Base-by-base conservation (phyloP, 345 rosid genomes). In the Lepidium sativum region DNA sequence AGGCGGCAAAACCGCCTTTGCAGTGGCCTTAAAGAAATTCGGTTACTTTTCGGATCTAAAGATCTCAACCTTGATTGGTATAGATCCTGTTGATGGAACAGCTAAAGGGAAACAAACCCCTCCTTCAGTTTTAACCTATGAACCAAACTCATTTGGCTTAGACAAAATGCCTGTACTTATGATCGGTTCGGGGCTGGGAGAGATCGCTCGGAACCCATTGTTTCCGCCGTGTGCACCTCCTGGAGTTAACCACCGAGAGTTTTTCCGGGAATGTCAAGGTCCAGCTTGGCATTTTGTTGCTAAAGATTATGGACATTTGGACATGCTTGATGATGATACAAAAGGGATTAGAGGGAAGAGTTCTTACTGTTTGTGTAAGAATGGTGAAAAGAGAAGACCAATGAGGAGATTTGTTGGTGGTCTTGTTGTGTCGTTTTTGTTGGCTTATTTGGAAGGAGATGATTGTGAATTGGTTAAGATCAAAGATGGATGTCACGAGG, bases 71-170 rank as follows among this genome's bases (percentile, higher is more conserved):
- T 45, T 91, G 21, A 82, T 91, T 8, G 98, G 98, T 32, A 72
- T 91, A 59, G 98, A 92, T 76, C 96, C 96, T 0, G 90, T 86
- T 9, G 92, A 83, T 65, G 98, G 96, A 73, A 80, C 70, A 82
- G 82, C 64, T 63, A 81, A 71, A 70, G 89, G 90, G 49, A 69
- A 72, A 45, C 91, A 88, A 75, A 88, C 87, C 27, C 87, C 85
- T 55, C 91, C 96, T 9, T 89, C 87, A 0, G 85, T 86, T 6
- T 83, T 88, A 59, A 77, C 86, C 27, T 85, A 83, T 16, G 75
- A 42, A 23, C 90, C 95, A 52, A 71, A 62, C 67, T 88, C 98
- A 6, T 84, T 92, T 62, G 71, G 81, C 63, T 82, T 88, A n/a
- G 77, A 76, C 44, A 74, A 80, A 81, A 67, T 6, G 3, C 81